phyloP scores from a whole-genome alignment of 176 grass and related monocot genomes.

The Tuctoria greenei region DNA sequence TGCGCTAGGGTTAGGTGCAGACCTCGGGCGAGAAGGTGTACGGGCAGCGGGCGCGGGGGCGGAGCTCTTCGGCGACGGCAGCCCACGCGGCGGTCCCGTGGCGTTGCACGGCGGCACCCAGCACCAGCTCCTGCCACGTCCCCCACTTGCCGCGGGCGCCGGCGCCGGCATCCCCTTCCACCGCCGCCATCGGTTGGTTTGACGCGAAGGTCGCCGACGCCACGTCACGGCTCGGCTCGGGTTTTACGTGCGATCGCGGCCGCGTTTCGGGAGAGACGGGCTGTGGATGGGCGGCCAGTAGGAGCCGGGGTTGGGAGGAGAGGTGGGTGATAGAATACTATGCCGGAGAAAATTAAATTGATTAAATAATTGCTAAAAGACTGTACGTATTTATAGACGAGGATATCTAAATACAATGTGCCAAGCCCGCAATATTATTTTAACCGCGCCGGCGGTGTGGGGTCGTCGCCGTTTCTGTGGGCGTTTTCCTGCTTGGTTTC shows the following conservation, averaged over 20 bases:
- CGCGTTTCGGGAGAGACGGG: not conserved
- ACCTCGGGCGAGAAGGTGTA: constrained; percentile 59
- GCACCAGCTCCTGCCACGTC: constrained; percentile 88
- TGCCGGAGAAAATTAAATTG: too few relatives aligned
- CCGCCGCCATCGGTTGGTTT: constrained; percentile 35
- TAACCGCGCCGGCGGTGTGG: too few relatives aligned
- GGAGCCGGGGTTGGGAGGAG: constrained; percentile 3
- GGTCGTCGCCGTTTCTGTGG: constrained; percentile 29
- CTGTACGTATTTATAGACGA: too few relatives aligned
- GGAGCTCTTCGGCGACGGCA: constrained; percentile 75
- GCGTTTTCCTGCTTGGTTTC: not conserved
- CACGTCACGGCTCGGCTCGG: not conserved
- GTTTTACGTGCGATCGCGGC: constrained; percentile 31
- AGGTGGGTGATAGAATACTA: too few relatives aligned
- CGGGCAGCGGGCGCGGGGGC: constrained; percentile 56
- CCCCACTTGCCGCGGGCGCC: constrained; percentile 45
- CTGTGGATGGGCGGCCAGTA: constrained; percentile 28
- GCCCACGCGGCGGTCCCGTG: constrained; percentile 67
- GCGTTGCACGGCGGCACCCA: constrained; percentile 79
- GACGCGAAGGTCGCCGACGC: not conserved
- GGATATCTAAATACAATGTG: too few relatives aligned
- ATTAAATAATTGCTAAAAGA: too few relatives aligned
- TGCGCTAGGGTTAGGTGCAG: constrained; percentile 39
- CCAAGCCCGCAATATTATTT: too few relatives aligned
- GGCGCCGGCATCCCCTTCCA: constrained; percentile 1